Base-by-base conservation (phyloP, 2,329 filamentous ascomycete genomes). In the Gnomoniopsis smithogilvyi region DNA sequence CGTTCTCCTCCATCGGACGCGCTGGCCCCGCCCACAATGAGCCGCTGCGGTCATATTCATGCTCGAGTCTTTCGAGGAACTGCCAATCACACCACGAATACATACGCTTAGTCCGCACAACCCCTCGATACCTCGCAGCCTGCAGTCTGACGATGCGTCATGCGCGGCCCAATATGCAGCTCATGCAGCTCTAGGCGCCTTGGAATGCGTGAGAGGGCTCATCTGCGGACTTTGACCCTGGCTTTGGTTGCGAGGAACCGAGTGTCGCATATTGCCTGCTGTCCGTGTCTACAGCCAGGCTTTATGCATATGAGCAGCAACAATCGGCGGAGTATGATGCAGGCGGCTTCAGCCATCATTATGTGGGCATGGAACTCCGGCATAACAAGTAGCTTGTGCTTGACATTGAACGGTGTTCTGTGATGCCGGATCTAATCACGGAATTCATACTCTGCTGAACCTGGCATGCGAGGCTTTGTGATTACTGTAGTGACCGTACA, bases 141-240 rank as follows among this genome's bases (percentile, higher is more conserved):
- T 54, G 26, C 51, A 47, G 26, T 22, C 41, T 54, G 51, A 34
- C 51, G 41, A 46, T 45, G 22, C 38, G 11, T 3, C n/a, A 33
- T 22, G 7, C 17, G 30, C 34, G 8, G 33, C 12, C 38, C 51
- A 34, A 30, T 30, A 30, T 30, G 26, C 26, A 30, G 26, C 51
- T n/a, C 43, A 38, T 54, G 51, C 51, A 54, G 41, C 41, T 36
- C 26, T 46, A 54, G 51, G 38, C 51, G 51, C 38, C 51, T 48
- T 30, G 21, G 46, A 11, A 10, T 46, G n/a, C 8, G 36, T 41
- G 36, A 41, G 36, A n/a, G 36, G 15, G 17, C 7, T n/a, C 8
- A 36, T 41, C 11, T 41, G 36, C 36, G 17, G 36, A 41, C 26
- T 30, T 30, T 4, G 4, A 30, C 36, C 36, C 36, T 41, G 12